Base-by-base conservation (phyloP, 805 yeast species). In the Diddensiella transvaalensis region DNA sequence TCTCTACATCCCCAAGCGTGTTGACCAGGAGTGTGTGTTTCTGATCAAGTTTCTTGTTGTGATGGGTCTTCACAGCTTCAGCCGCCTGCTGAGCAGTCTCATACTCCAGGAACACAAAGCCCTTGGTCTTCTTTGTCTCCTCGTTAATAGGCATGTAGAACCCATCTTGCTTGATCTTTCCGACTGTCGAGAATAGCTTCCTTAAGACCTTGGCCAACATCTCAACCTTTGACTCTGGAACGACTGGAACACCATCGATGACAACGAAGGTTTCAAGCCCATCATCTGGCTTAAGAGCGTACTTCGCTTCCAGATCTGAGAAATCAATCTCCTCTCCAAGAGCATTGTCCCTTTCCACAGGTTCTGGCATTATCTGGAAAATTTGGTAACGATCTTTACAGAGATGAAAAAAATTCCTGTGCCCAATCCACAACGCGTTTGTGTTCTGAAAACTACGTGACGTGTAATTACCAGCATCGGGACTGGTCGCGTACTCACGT, bases 171-270 rank as follows among this genome's bases (percentile, higher is more conserved):
- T 59, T 62, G 48, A 93, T 82, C 55, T 80, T 82, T 45, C 96
- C 98, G 40, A 80, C 89, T 55, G 79, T 77, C 42, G 80, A 71
- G 63, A 93, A 83, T 46, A 88, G 76, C 72, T 90, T 91, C 58
- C 77, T 79, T 62, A 93, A 77, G 40, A 95, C 97, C 67, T 87
- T 90, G 58, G 82, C 78, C 64, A 93, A 77, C 50, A 86, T 80
- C 48, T 88, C 86, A 44, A 82, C 86, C 70, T 93, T 93, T 46
- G 87, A 67, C 64, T 84, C 95, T 50, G 97, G 96, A 22, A 96
- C 96, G 53, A 88, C 75, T 57, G 99, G 99, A 8, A 96, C 90
- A 42, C 99, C 99, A 65, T 89, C 97, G 44, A 88, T 85, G 24
- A 91, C 86, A 49, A 91, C 80, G 63, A 80, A 89, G 61, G 79